Evolutionary conservation across 1,284 basidiomycete species (phyloP).

Genomic region (Ustilago tritici): DNA sequence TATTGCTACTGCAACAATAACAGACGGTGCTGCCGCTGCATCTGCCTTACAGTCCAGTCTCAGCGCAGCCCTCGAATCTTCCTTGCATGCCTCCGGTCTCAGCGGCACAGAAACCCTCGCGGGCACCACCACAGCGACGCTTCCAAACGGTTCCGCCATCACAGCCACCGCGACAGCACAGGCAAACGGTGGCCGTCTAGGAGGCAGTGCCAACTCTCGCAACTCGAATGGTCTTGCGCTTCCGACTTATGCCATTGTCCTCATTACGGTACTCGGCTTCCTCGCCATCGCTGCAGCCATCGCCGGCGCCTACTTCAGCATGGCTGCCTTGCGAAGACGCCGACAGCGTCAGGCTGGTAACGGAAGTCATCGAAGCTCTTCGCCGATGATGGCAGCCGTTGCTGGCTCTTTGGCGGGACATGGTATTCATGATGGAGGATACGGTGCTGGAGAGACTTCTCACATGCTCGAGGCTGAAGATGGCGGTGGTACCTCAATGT

Average conservation of each 20-base stretch:
- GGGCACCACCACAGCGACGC: conserved; percentile 55
- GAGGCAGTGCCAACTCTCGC: conserved; percentile 15
- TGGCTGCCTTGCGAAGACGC: conserved; percentile 51
- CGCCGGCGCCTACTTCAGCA: conserved; percentile 52
- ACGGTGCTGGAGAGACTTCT: conserved; percentile 34
- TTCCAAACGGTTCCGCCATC: conserved; percentile 56
- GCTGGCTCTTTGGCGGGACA: conserved; percentile 41
- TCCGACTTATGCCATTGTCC: conserved; percentile 60
- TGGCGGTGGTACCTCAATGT: conserved; percentile 4
- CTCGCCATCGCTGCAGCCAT: conserved; percentile 53
- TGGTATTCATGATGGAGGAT: conserved; percentile 20
- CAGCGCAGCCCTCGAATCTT: conserved; percentile 51
- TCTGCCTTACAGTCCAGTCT: conserved; percentile 57
- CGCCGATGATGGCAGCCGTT: conserved; percentile 54
- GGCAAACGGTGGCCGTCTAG: conserved; percentile 56
- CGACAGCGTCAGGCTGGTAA: conserved; percentile 35
- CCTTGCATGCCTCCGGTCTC: conserved; percentile 43
- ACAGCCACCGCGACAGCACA: conserved; percentile 60
- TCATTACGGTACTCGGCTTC: conserved; percentile 63
- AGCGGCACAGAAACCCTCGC: conserved; percentile 60
- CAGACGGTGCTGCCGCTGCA: conserved; percentile 24
- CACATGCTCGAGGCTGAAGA: conserved; percentile 45
- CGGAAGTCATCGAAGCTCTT: conserved; percentile 46
- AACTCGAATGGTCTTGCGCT: conserved; percentile 46
- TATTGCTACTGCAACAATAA: conserved; percentile 8